Conservation (phyloP, 2,329 filamentous ascomycete genomes). For the Penicillium expansum region DNA sequence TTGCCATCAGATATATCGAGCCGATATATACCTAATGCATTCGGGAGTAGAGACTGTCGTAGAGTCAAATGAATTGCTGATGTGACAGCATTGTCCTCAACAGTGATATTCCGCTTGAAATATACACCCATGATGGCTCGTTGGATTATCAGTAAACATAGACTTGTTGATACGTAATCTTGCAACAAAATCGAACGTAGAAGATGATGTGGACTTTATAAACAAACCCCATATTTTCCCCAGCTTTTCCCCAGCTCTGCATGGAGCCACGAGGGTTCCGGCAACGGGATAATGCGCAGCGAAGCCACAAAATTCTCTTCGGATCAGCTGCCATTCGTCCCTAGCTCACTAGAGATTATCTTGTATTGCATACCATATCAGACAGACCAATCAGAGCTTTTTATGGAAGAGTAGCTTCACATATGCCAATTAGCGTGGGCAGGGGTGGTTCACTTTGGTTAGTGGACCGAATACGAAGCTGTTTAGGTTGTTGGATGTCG, state of each 20-base stretch:
- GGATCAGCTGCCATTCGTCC: neutral
- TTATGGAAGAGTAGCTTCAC: neutral
- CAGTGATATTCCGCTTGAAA: conserved; percentile 16
- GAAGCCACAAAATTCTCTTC: neutral
- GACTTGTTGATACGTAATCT: neutral
- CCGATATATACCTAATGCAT: conserved; percentile 47
- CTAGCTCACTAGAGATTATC: neutral
- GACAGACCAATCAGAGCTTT: neutral
- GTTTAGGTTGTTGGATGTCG: neutral
- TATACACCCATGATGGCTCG: conserved; percentile 5
- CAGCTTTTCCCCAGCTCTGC: neutral
- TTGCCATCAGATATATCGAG: neutral
- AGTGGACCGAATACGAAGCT: neutral
- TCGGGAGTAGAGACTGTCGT: conserved; percentile 64
- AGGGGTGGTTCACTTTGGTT: neutral
- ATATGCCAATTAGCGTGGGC: neutral
- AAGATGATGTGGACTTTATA: neutral
- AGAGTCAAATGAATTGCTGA: conserved; percentile 62
- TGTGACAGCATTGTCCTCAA: conserved; percentile 48
- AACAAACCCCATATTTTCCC: neutral
- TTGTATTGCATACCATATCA: neutral
- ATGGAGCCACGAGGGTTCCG: neutral
- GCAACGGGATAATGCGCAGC: conserved; percentile 2
- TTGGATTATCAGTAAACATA: neutral
- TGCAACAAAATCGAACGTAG: neutral